Conservation (phyloP, 116 monocot species). For the Phalaenopsis hybrid region DNA sequence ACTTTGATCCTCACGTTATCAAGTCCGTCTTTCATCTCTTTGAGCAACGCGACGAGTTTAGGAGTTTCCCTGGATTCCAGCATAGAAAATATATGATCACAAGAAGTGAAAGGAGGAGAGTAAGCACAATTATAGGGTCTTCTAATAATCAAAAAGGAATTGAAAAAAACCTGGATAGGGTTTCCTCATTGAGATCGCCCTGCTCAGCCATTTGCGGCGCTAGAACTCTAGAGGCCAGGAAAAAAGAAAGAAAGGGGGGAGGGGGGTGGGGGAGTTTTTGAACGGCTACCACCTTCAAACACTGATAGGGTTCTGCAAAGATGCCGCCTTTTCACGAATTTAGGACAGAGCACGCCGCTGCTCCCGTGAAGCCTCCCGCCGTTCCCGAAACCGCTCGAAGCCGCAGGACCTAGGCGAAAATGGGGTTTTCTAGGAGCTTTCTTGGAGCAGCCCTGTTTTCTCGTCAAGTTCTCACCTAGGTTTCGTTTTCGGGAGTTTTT, state of each 20-base stretch:
- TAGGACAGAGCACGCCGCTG: neutral
- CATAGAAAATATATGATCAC: neutral
- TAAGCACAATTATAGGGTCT: neutral
- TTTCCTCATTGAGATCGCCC: slow-evolving; percentile 1
- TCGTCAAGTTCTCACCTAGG: no score
- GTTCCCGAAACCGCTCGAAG: no score
- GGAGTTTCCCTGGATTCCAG: slow-evolving; percentile 24
- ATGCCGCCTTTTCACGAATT: neutral
- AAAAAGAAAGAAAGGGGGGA: neutral
- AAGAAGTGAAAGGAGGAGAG: neutral
- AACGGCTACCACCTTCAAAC: no score
- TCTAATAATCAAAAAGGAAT: neutral
- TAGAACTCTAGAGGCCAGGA: no score
- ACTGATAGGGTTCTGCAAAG: neutral
- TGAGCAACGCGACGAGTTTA: slow-evolving; percentile 25
- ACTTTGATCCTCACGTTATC: slow-evolving; percentile 39
- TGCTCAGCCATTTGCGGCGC: neutral
- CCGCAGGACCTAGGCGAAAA: no score
- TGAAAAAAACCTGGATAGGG: neutral
- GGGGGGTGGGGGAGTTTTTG: no score
- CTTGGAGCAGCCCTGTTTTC: no score
- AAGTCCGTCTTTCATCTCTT: slow-evolving; percentile 44
- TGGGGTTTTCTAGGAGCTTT: no score
- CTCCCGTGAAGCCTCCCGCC: no score
- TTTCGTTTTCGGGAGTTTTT: no score